These are phyloP conservation scores for Cinnamomum micranthum DNA, from an alignment of 164 flowering plant genomes.

Conservation along the genomic window DNA sequence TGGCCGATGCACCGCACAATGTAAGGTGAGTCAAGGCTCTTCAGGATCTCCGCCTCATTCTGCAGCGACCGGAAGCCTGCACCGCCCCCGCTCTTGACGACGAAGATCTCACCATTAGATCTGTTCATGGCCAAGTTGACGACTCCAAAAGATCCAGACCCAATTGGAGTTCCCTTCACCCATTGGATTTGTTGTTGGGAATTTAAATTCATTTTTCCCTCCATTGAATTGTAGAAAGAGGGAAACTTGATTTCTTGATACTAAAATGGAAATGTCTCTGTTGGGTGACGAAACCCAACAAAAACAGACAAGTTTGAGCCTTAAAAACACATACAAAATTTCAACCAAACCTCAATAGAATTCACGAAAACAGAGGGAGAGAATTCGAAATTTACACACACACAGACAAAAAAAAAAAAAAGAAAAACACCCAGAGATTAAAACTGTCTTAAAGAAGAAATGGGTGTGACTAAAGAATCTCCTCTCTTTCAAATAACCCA, in stretches of 20 bases:
- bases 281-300: neutral
- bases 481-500: neutral
- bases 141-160: conserved; percentile 46
- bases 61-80: conserved; percentile 25
- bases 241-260: neutral
- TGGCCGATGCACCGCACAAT: conserved; percentile 39
- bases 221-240: conserved; percentile 25
- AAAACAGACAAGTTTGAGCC: too few species aligned
- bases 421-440: neutral
- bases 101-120: conserved; percentile 43
- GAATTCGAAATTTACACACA: neutral
- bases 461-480: neutral
- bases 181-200: conserved; percentile 28
- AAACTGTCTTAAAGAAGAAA: neutral
- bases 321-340: neutral
- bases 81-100: conserved; percentile 42
- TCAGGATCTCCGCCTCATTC: conserved; percentile 46
- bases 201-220: conserved; percentile 6
- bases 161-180: conserved; percentile 48
- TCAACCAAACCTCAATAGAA: neutral
- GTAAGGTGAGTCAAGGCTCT: conserved; percentile 38
- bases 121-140: conserved; percentile 51
- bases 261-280: neutral
- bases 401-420: too few species aligned
- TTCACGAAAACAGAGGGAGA: neutral